phyloP scores from a whole-genome alignment of 495 filamentous ascomycete species.

The Platismatia glauca region DNA sequence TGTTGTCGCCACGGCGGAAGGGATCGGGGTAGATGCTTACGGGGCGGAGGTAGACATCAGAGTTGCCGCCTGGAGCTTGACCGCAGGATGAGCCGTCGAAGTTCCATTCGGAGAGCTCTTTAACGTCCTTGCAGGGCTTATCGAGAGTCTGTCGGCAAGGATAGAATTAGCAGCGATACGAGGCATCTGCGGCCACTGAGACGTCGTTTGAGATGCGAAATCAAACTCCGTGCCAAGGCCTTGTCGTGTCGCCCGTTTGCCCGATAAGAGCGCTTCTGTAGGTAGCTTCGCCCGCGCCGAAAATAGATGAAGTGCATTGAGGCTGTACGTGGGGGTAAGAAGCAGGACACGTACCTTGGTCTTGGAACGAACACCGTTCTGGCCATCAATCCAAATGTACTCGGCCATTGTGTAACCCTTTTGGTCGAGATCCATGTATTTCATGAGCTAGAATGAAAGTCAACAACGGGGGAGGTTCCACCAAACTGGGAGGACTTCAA shows the following conservation, averaged over 20 bases:
- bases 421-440: slow-evolving; percentile 88
- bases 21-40: slow-evolving; percentile 87
- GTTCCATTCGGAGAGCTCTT: slow-evolving; percentile 97
- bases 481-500: slow-evolving; percentile 8
- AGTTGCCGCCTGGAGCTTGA: slow-evolving; percentile 93
- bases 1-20: slow-evolving; percentile 77
- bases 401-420: slow-evolving; percentile 78
- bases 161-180: slow-evolving; percentile 18
- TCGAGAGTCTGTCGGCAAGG: slow-evolving; percentile 58
- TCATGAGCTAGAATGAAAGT: slow-evolving; percentile 55
- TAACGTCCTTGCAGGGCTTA: slow-evolving; percentile 51
- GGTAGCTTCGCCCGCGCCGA: not conserved
- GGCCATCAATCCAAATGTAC: slow-evolving; percentile 94
- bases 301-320: slow-evolving; percentile 12
- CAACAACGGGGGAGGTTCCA: not conserved
- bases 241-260: slow-evolving; percentile 4
- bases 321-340: slow-evolving; percentile 12
- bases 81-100: slow-evolving; percentile 94
- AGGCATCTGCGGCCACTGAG: not conserved
- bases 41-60: slow-evolving; percentile 94
- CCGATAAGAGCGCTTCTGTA: slow-evolving; percentile 13
- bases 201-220: not conserved
- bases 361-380: slow-evolving; percentile 74
- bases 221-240: slow-evolving; percentile 7
- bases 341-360: slow-evolving; percentile 62